Percentiles rank a stretch among this genome's conserved stretches.
Evolutionary conservation across 2,329 filamentous ascomycete species (phyloP).

Genomic region (Talaromyces albobiverticillius): DNA sequence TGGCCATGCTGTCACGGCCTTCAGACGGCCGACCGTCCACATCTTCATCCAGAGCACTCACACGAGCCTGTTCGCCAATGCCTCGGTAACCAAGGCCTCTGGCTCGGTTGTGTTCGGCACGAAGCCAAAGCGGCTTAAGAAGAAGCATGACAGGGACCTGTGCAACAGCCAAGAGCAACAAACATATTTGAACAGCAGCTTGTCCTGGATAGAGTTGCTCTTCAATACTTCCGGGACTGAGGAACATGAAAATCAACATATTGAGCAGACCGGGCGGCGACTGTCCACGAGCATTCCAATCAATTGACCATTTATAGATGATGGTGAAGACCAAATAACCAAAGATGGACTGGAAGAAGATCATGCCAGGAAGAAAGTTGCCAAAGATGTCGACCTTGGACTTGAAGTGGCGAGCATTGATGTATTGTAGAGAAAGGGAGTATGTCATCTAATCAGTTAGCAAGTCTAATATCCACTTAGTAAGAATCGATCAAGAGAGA

Average conservation of each 20-base stretch:
- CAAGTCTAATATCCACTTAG: too few species aligned
- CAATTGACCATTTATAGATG: slow-evolving; percentile 92
- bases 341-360: slow-evolving; percentile 99
- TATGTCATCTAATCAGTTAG: slow-evolving; percentile 72
- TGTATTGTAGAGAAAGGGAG: slow-evolving; percentile 85
- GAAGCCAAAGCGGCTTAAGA: slow-evolving; percentile 92
- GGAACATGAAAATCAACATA: slow-evolving; percentile 99
- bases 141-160: slow-evolving; percentile 91
- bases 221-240: slow-evolving; percentile 70
- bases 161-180: slow-evolving; percentile 76
- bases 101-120: slow-evolving; percentile 87
- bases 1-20: slow-evolving; percentile 63
- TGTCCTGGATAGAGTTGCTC: slow-evolving; percentile 78
- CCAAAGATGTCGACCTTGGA: slow-evolving; percentile 93
- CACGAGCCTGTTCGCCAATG: slow-evolving; percentile 81
- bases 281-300: slow-evolving; percentile 69
- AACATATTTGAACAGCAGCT: slow-evolving; percentile 67
- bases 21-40: slow-evolving; percentile 65
- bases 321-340: slow-evolving; percentile 93
- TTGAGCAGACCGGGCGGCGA: slow-evolving; percentile 86
- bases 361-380: slow-evolving; percentile 97
- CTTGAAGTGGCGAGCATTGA: slow-evolving; percentile 95
- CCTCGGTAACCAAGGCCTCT: slow-evolving; percentile 87
- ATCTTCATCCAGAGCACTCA: slow-evolving; percentile 87
- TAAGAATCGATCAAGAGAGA: not conserved